Conservation (phyloP, 2,329 filamentous ascomycete species). For the Trichophyton verrucosum region DNA sequence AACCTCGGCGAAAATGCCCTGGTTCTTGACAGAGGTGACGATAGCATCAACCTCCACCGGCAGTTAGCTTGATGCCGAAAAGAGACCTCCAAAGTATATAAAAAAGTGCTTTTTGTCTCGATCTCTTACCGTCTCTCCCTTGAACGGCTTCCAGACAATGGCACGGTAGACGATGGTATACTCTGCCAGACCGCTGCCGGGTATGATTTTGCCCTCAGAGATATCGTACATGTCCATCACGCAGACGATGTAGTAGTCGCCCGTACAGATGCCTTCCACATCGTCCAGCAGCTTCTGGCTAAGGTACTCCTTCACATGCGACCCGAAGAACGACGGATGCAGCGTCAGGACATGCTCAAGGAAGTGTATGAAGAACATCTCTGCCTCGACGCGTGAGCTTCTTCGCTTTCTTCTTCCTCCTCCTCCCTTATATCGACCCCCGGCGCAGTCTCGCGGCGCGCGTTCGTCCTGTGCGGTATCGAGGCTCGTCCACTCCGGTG, state of each 20-base stretch:
- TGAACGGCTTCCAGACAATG: constrained; percentile 95
- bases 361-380: constrained; percentile 97
- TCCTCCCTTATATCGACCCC: neutral
- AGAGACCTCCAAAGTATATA: neutral
- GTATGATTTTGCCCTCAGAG: constrained; percentile 81
- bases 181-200: constrained; percentile 80
- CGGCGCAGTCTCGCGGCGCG: neutral
- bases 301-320: constrained; percentile 83
- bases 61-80: neutral
- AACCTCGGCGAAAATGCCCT: constrained; percentile 58
- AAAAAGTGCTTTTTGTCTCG: neutral
- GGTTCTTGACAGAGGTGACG: constrained; percentile 78
- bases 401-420: too few species aligned
- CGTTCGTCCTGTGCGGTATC: neutral
- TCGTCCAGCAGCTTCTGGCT: constrained; percentile 81
- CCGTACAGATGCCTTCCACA: constrained; percentile 88
- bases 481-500: neutral
- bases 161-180: constrained; percentile 92
- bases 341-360: constrained; percentile 89
- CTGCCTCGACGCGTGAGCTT: neutral
- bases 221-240: constrained; percentile 96
- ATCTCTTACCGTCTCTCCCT: constrained; percentile 78
- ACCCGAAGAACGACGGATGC: constrained; percentile 93
- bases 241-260: constrained; percentile 93
- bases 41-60: constrained; percentile 69